Conservation (phyloP, 768 basidiomycete genomes). For the Mycena vulgaris region DNA sequence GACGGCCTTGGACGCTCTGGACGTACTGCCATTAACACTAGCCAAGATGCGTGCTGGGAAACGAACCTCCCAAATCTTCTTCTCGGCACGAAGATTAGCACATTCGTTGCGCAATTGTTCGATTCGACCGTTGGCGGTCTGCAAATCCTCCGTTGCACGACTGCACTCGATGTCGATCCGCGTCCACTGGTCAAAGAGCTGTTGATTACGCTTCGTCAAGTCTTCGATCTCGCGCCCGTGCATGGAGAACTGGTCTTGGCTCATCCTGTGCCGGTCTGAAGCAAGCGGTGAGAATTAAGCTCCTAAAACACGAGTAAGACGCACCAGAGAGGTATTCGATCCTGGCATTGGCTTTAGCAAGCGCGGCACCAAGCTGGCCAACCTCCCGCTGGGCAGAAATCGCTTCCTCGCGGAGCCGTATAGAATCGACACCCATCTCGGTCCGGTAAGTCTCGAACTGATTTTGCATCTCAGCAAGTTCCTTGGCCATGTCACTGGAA, state of each 20-base stretch:
- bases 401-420: slow-evolving; percentile 80
- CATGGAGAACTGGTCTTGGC: slow-evolving; percentile 76
- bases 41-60: background rate
- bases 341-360: slow-evolving; percentile 90
- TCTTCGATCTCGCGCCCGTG: slow-evolving; percentile 78
- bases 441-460: slow-evolving; percentile 86
- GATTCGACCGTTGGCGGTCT: slow-evolving; percentile 68
- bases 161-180: slow-evolving; percentile 83
- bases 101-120: slow-evolving; percentile 90
- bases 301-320: slow-evolving; percentile 7
- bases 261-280: slow-evolving; percentile 78
- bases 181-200: slow-evolving; percentile 81
- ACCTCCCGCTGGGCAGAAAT: slow-evolving; percentile 75
- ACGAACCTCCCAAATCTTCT: slow-evolving; percentile 91
- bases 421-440: slow-evolving; percentile 87
- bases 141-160: slow-evolving; percentile 77
- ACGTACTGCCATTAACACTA: slow-evolving; percentile 28
- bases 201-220: slow-evolving; percentile 76
- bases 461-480: slow-evolving; percentile 80
- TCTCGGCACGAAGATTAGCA: slow-evolving; percentile 93
- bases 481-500: slow-evolving; percentile 63
- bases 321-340: slow-evolving; percentile 81
- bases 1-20: slow-evolving; percentile 83
- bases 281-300: slow-evolving; percentile 25
- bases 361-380: slow-evolving; percentile 71